Evolutionary conservation across 345 rosid genomes (phyloP).

Genomic region (Eucalyptus guilfoylei): DNA sequence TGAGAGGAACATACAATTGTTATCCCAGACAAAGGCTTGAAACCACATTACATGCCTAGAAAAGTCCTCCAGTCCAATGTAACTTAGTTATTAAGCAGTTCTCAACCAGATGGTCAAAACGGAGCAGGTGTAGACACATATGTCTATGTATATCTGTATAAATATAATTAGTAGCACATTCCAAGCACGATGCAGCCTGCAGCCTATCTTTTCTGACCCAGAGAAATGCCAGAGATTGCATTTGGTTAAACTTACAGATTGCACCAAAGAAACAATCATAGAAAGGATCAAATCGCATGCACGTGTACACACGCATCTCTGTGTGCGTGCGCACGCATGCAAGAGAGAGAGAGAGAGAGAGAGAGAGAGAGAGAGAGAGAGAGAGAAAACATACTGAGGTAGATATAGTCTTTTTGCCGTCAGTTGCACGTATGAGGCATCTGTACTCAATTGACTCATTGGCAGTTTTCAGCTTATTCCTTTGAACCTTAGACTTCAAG

Average conservation of each 20-base stretch:
- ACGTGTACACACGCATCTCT: rapidly evolving
- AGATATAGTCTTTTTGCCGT: slow-evolving; percentile 71
- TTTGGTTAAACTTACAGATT: background rate
- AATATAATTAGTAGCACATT: background rate
- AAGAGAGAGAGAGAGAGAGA: background rate
- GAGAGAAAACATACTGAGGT: slow-evolving; percentile 44
- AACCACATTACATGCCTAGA: background rate
- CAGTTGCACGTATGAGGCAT: slow-evolving; percentile 90
- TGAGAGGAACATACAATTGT: background rate
- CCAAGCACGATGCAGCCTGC: background rate
- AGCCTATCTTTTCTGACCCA: background rate
- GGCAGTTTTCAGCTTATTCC: slow-evolving; percentile 48
- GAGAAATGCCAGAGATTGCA: background rate
- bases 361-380: background rate
- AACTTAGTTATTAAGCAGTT: background rate
- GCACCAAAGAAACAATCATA: background rate
- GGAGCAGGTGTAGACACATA: background rate
- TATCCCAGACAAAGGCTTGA: background rate
- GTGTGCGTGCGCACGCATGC: rapidly evolving
- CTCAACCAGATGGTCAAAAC: background rate
- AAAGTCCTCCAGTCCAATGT: background rate
- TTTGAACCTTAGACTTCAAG: slow-evolving; percentile 67
- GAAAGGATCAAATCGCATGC: background rate
- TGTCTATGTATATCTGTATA: background rate
- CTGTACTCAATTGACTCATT: slow-evolving; percentile 62